Evolutionary conservation across 805 yeast genomes (phyloP), one percentile per base, ranked within the genome.

Genomic region (Pichia californica): DNA sequence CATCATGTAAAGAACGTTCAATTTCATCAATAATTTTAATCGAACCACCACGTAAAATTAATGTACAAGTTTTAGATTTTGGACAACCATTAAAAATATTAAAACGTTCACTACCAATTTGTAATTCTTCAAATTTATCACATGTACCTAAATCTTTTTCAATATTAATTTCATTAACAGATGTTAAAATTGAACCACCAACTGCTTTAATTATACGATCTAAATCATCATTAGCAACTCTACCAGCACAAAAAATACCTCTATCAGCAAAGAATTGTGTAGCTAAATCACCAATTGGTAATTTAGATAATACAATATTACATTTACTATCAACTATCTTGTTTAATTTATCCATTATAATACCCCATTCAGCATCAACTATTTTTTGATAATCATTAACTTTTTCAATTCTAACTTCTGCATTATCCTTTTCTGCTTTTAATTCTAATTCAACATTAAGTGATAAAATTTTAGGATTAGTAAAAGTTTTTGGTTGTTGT

Each of bases 321-420:
- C 96, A 96, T 21, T 98, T 98, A 3, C 95, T 74, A 21, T 72
- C 74, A 54, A 79, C 82, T 52, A 93, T 83, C 41, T 87, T 82
- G 57, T 86, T 83, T 53, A 93, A 75, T 67, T 93, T 93, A 59
- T 83, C 76, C 56, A 85, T 73, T 52, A 93, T 93, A 52, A 93
- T 84, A 62, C 86, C 79, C 98, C 99, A 93, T 67, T 93, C 99
- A n/a, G 99, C 99, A 66, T 93, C 98, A 16, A 93, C 99, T 45
- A 93, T 83, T 28, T 83, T 88, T 70, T 93, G 99, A 67, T 93
- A 93, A 56, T 91, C 97, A 46, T 78, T 76, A 44, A 93, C 97
- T 62, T 88, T 83, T 57, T 87, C 94, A 40, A 93, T 93, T 54
- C 99, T 79, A 28, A 93, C 98, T 71, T 93, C 99, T 9, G 99